These are phyloP conservation scores for Leccinum sublutescens DNA, from an alignment of 768 basidiomycete species.

Conservation along the genomic window DNA sequence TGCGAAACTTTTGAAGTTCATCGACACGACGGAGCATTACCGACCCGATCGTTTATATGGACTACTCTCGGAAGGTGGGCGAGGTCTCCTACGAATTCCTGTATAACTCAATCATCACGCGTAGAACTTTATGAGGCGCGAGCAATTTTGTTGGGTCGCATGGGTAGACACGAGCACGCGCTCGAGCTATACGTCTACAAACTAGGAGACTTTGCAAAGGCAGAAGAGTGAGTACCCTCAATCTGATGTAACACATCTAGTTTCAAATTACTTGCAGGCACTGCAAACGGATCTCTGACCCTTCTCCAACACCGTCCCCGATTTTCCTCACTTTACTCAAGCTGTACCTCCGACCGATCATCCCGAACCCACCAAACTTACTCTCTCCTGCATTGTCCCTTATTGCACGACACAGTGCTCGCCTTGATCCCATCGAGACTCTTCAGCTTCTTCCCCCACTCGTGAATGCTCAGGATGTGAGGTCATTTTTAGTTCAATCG, in stretches of 20 bases:
- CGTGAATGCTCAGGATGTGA: conserved; percentile 78
- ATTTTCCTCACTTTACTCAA: conserved; percentile 85
- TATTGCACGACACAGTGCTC: conserved; percentile 78
- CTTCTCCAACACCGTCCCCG: conserved; percentile 49
- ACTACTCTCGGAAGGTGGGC: conserved; percentile 76
- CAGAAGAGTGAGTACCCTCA: conserved; percentile 71
- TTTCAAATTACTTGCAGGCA: conserved; percentile 53
- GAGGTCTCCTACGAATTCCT: neutral
- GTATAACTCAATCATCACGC: neutral
- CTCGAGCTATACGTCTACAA: conserved; percentile 94
- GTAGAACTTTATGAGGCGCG: conserved; percentile 87
- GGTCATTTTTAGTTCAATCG: conserved; percentile 72
- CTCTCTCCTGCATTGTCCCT: conserved; percentile 84
- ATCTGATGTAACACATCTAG: neutral
- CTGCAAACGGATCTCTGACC: conserved; percentile 78
- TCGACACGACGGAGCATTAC: conserved; percentile 68
- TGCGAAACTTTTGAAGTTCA: conserved; percentile 72
- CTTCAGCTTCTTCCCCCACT: conserved; percentile 88
- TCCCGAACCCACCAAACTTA: conserved; percentile 50
- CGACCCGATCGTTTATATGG: conserved; percentile 79
- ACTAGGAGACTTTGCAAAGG: conserved; percentile 77
- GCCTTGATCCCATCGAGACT: conserved; percentile 78
- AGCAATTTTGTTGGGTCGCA: conserved; percentile 84
- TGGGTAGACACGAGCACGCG: conserved; percentile 90
- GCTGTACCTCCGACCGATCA: conserved; percentile 79